phyloP scores from a whole-genome alignment of 2,329 filamentous ascomycete genomes.

The Cryphonectria japonica region DNA sequence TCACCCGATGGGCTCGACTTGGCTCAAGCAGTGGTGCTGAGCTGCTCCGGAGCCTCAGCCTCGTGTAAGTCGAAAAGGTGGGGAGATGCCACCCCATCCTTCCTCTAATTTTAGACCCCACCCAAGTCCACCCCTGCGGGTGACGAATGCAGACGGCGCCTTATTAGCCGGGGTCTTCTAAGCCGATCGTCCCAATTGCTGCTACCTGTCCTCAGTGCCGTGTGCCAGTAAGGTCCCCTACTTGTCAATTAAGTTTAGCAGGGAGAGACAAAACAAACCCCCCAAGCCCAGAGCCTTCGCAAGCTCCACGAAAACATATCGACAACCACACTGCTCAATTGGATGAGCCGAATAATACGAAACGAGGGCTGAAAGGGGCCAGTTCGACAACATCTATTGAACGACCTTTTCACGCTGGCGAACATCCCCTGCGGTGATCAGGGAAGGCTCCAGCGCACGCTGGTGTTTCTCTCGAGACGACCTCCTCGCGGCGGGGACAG shows the following conservation, averaged over 20 bases:
- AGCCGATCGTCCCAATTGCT: background rate
- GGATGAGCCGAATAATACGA: background rate
- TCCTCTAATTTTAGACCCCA: constrained; percentile 5
- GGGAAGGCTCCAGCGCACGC: background rate
- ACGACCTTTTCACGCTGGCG: background rate
- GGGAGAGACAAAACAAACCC: too few relatives aligned
- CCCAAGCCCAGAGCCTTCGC: constrained; percentile 6
- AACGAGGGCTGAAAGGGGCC: background rate
- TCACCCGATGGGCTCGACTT: background rate
- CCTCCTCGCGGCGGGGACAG: background rate
- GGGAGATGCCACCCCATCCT: background rate
- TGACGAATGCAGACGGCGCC: constrained; percentile 9
- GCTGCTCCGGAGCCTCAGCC: background rate
- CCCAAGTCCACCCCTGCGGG: background rate
- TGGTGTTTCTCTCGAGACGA: background rate
- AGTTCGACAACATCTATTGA: constrained; percentile 1
- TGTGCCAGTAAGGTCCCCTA: background rate
- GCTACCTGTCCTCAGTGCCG: constrained; percentile 11
- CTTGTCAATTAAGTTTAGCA: constrained; percentile 9
- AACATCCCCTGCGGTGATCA: constrained; percentile 4
- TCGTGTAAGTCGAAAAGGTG: constrained; percentile 17
- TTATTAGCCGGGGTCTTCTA: background rate
- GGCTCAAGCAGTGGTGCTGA: background rate
- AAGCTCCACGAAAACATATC: background rate
- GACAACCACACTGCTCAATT: background rate